Conservation (phyloP, 2,329 filamentous ascomycete species). For the Cercospora sp. region DNA sequence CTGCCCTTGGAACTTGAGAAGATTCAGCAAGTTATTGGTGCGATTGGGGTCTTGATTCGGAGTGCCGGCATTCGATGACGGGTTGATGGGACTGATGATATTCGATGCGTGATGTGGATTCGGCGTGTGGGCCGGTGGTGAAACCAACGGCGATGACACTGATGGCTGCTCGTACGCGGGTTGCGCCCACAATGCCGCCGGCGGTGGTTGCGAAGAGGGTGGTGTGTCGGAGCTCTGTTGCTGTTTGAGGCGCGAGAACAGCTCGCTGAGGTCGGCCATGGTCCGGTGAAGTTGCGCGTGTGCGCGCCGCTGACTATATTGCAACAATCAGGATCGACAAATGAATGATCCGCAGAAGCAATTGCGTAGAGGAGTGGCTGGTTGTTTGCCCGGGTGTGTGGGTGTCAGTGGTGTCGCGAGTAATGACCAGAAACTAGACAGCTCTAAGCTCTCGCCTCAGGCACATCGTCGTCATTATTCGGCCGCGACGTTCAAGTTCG, state of each 20-base stretch:
- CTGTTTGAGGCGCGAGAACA: constrained; percentile 46
- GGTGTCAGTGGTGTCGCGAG: constrained; percentile 2
- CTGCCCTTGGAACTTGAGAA: constrained; percentile 64
- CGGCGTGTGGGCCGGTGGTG: constrained; percentile 54
- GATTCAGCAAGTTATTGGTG: constrained; percentile 57
- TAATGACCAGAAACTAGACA: constrained; percentile 1
- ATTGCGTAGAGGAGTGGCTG: constrained; percentile 8
- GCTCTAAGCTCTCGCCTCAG: background rate
- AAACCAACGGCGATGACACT: constrained; percentile 60
- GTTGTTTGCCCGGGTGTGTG: background rate
- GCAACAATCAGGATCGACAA: background rate
- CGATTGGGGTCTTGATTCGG: constrained; percentile 41
- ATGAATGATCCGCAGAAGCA: constrained; percentile 5
- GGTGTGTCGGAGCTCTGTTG: constrained; percentile 24
- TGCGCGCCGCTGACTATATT: constrained; percentile 17
- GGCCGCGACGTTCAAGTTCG: background rate
- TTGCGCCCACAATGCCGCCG: constrained; percentile 12
- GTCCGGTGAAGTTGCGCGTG: constrained; percentile 11
- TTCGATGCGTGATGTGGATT: constrained; percentile 59
- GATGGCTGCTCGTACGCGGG: constrained; percentile 54
- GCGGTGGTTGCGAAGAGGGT: constrained; percentile 41
- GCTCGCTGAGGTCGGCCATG: constrained; percentile 49
- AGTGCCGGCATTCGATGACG: constrained; percentile 45
- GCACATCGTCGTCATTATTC: background rate
- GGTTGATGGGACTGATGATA: constrained; percentile 58